Evolutionary conservation across 805 yeast species (phyloP).

Genomic region (Suhomyces vadensis): DNA sequence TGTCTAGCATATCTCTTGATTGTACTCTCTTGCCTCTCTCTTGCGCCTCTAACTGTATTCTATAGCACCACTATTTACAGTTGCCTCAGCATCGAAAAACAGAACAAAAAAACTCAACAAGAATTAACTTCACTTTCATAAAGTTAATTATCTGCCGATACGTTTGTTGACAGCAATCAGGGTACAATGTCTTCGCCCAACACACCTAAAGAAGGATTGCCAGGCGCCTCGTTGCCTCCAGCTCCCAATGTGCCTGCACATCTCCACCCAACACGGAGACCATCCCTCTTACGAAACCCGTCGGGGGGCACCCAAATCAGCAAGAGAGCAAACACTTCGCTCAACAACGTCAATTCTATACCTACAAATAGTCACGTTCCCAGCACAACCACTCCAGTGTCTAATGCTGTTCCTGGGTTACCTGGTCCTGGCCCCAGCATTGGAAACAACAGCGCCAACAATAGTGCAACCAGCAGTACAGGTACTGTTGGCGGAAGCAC

Average conservation of each 20-base stretch:
- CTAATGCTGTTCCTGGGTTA: too few relatives aligned
- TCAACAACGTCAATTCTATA: neutral
- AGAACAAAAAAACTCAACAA: too few relatives aligned
- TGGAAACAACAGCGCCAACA: neutral
- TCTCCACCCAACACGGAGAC: conserved; percentile 5
- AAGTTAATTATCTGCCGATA: neutral
- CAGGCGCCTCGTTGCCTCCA: neutral
- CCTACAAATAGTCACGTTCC: too few relatives aligned
- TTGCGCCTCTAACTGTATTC: too few relatives aligned
- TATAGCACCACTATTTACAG: too few relatives aligned
- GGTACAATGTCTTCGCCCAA: conserved; percentile 1
- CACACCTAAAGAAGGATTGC: conserved; percentile 4
- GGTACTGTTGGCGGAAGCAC: neutral
- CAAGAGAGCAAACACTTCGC: neutral
- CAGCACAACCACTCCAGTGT: too few relatives aligned
- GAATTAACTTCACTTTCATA: neutral
- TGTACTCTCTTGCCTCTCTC: too few relatives aligned
- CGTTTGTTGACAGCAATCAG: neutral
- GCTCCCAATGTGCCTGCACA: conserved; percentile 3
- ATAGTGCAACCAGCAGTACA: conserved; percentile 1
- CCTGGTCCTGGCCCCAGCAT: neutral
- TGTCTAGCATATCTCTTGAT: too few relatives aligned
- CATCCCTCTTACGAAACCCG: conserved; percentile 9
- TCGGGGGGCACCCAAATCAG: conserved; percentile 3
- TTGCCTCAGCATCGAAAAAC: too few relatives aligned